Conservation (phyloP, 1,139 yeast genomes). For the Yamadazyma sp. region DNA sequence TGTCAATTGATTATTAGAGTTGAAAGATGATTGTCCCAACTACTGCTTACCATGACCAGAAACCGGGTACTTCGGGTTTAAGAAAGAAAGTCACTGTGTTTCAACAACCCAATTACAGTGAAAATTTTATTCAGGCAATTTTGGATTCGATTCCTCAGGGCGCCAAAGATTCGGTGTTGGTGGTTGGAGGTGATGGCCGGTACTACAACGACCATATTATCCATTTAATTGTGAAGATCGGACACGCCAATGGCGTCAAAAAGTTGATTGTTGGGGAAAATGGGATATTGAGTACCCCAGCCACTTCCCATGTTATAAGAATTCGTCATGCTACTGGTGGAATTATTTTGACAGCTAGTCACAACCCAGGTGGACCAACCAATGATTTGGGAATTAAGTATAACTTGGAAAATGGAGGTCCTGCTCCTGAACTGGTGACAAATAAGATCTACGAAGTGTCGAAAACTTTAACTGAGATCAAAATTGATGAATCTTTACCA, state of each 20-base stretch:
- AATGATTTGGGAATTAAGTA: conserved; percentile 95
- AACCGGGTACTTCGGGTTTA: conserved; percentile 97
- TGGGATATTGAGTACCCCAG: conserved; percentile 92
- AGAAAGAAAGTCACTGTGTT: conserved; percentile 89
- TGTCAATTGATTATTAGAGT: neutral
- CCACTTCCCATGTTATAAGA: conserved; percentile 90
- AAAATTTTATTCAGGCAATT: conserved; percentile 88
- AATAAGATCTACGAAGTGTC: conserved; percentile 79
- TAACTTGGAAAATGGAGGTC: conserved; percentile 94
- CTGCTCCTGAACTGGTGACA: conserved; percentile 97
- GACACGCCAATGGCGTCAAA: conserved; percentile 88
- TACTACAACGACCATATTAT: conserved; percentile 82
- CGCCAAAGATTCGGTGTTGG: conserved; percentile 67
- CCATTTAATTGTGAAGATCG: conserved; percentile 76
- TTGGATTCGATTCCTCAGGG: conserved; percentile 92
- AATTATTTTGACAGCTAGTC: conserved; percentile 93
- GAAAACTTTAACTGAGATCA: conserved; percentile 57
- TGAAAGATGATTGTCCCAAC: conserved; percentile 43
- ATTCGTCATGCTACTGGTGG: conserved; percentile 85
- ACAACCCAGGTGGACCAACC: conserved; percentile 97
- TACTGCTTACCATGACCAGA: conserved; percentile 84
- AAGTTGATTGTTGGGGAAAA: conserved; percentile 84
- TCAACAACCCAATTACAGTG: conserved; percentile 80
- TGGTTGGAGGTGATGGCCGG: conserved; percentile 97
- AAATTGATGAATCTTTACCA: conserved; percentile 52